Conservation (phyloP, 352 stramenopile genomes). For the Phytophthora sp. region DNA sequence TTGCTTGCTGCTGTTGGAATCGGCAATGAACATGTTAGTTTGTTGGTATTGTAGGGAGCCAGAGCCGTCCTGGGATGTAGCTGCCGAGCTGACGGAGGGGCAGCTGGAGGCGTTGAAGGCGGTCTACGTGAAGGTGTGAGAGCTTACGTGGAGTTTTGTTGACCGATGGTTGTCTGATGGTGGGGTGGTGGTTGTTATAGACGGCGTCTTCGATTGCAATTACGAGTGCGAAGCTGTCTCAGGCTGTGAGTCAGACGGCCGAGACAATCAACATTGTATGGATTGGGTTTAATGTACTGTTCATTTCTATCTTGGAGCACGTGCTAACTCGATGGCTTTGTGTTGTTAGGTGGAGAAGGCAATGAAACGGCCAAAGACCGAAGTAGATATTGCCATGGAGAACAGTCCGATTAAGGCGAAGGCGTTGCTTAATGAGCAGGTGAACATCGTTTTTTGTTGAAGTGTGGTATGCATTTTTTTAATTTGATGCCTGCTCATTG, state of each 20-base stretch:
- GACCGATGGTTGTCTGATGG: neutral
- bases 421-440: constrained; percentile 50
- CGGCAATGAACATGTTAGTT: constrained; percentile 2
- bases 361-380: constrained; percentile 80
- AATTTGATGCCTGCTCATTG: neutral
- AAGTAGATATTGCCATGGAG: constrained; percentile 76
- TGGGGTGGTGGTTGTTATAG: constrained; percentile 27
- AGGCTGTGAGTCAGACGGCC: constrained; percentile 61
- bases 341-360: constrained; percentile 61
- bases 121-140: constrained; percentile 59
- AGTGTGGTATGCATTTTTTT: neutral
- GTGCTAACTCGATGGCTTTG: neutral
- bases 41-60: constrained; percentile 22
- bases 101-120: constrained; percentile 58
- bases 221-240: constrained; percentile 59
- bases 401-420: constrained; percentile 66
- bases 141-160: neutral
- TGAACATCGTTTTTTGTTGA: constrained; percentile 5
- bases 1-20: constrained; percentile 26
- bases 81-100: constrained; percentile 41
- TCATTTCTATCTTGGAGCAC: neutral
- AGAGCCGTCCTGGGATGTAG: constrained; percentile 33
- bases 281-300: neutral
- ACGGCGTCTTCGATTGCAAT: constrained; percentile 62
- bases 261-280: constrained; percentile 77